Evolutionary conservation across 768 basidiomycete genomes (phyloP).

Genomic region (Kondoa malvinella): DNA sequence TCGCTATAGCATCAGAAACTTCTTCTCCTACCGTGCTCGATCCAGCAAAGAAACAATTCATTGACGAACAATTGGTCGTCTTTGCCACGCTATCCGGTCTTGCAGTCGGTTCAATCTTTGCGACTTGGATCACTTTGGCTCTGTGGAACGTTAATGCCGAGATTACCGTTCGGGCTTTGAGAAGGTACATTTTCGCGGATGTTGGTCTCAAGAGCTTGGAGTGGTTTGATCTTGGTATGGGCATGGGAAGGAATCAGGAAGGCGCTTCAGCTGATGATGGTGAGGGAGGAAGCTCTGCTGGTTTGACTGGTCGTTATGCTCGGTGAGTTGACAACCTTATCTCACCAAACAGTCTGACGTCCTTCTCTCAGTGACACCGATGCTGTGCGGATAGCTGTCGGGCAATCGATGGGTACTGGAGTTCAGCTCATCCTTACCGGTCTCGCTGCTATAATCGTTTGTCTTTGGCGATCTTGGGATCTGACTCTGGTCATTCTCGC

Average conservation of each 20-base stretch:
- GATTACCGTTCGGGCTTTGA: constrained; percentile 49
- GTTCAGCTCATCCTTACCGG: constrained; percentile 68
- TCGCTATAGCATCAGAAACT: constrained; percentile 29
- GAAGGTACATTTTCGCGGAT: constrained; percentile 50
- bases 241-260: constrained; percentile 36
- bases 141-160: constrained; percentile 85
- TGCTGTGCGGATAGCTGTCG: constrained; percentile 70
- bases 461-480: constrained; percentile 58
- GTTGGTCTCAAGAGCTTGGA: constrained; percentile 55
- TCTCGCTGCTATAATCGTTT: constrained; percentile 60
- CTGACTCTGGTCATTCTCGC: constrained; percentile 85
- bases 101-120: constrained; percentile 46
- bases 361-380: constrained; percentile 63
- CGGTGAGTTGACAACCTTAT: constrained; percentile 39
- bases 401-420: constrained; percentile 57
- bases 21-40: constrained; percentile 19
- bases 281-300: constrained; percentile 52
- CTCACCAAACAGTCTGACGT: not conserved
- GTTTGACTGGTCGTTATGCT: constrained; percentile 82
- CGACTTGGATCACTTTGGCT: constrained; percentile 56
- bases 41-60: constrained; percentile 21
- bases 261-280: constrained; percentile 37
- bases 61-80: constrained; percentile 22
- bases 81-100: constrained; percentile 39
- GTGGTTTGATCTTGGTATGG: constrained; percentile 80